Base-by-base conservation (phyloP, 176 grass and related monocot genomes). In the Avena sativa region DNA sequence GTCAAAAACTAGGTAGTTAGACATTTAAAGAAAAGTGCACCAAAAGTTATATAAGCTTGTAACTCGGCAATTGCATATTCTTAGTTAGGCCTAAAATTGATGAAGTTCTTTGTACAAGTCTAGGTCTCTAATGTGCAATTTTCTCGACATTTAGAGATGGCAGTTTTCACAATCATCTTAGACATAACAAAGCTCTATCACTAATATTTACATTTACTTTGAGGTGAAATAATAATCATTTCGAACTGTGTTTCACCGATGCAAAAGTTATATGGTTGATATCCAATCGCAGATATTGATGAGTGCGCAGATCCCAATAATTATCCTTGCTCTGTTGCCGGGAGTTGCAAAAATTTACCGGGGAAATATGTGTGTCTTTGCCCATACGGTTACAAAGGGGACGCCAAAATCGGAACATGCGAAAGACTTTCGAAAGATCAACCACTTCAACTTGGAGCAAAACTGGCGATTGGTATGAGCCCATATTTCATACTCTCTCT, bases 231-330 rank as follows among this genome's bases (percentile, higher is more conserved):
- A 48, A 48, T 71, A 44, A 9, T 44, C 8, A 8, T 43, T 71
- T 25, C 1, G 46, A 9, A 48, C 46, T 48, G 8, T 48, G 9
- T 48, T 53, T 13, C 2, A 15, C 16, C 4, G 4, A 56, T 6
- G 53, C 4, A 3, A 56, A 12, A 51, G 2, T 51, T 13, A 56
- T 56, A 17, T 56, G 17, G 4, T 76, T 56, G 5, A 12, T 62
- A 15, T 40, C 43, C 58, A 4, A 60, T 46, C 61, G 63, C 13
- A 81, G 79, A 81, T 69, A 69, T 81, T 13, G 2, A 81, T 12
- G 79, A 81, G 62, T 81, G 79, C 9, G 0, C 28, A 3, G 63
- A 81, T n/a, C 8, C 1, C 1, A 2, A 4, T 0, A 53, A 36
- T 2, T 81, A 81, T 23, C 5, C 44, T 8, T 81, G 79, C 63